phyloP scores from a whole-genome alignment of 345 rosid species.

The Sisymbrium irio region DNA sequence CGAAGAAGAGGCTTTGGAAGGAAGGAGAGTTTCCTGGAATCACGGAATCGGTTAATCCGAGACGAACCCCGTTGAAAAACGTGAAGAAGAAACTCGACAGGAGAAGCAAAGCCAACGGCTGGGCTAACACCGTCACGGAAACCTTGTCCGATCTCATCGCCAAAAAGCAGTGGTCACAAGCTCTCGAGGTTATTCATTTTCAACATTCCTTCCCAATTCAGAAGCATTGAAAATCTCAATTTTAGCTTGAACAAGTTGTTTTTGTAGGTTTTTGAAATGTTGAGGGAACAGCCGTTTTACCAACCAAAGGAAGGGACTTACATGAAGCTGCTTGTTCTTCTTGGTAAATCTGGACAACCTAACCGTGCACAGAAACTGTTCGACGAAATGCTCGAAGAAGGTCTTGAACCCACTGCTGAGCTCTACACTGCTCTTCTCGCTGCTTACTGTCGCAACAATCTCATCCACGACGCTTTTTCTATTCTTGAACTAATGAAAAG shows the following conservation, averaged over 20 bases:
- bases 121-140: conserved; percentile 83
- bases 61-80: conserved; percentile 57
- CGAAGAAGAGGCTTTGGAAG: conserved; percentile 70
- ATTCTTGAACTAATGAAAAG: conserved; percentile 60
- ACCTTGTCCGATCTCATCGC: conserved; percentile 65
- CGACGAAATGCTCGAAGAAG: conserved; percentile 76
- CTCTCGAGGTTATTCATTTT: conserved; percentile 56
- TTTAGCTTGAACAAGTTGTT: neutral
- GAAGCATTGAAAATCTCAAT: too few relatives aligned
- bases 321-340: conserved; percentile 72
- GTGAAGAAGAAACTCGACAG: conserved; percentile 73
- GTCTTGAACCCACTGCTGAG: conserved; percentile 63
- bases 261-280: conserved; percentile 64
- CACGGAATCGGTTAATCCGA: conserved; percentile 39
- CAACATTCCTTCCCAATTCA: neutral
- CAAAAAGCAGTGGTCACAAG: conserved; percentile 76
- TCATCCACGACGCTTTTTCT: conserved; percentile 63
- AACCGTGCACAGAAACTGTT: conserved; percentile 63
- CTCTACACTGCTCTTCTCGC: conserved; percentile 80
- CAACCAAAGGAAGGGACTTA: conserved; percentile 80
- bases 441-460: conserved; percentile 66
- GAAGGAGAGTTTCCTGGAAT: conserved; percentile 74
- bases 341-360: conserved; percentile 71
- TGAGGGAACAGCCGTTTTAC: conserved; percentile 67
- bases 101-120: conserved; percentile 61